These are phyloP conservation scores for Raddia guianensis DNA, from an alignment of 176 grass and related monocot species.

Conservation along the genomic window DNA sequence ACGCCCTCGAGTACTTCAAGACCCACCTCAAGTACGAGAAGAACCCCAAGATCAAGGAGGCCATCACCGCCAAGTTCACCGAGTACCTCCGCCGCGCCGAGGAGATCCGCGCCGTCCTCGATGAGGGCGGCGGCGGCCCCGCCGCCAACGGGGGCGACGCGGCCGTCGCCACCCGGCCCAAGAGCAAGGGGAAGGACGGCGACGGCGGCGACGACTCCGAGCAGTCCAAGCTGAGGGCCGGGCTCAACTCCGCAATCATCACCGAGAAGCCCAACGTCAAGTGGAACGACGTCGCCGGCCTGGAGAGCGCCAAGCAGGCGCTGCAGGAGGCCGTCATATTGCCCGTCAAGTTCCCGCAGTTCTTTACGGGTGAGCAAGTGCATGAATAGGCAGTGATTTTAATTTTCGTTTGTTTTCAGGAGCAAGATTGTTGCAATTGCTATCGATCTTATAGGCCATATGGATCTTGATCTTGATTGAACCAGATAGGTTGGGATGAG, in stretches of 20 bases:
- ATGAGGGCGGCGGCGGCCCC: constrained; percentile 67
- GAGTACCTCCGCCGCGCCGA: constrained; percentile 97
- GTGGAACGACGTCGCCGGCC: constrained; percentile 96
- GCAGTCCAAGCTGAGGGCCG: constrained; percentile 83
- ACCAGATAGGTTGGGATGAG: background rate
- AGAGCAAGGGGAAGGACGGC: constrained; percentile 94
- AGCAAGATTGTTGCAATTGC: background rate
- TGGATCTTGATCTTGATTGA: constrained; percentile 26
- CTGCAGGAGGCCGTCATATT: constrained; percentile 97
- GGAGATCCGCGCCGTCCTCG: constrained; percentile 97
- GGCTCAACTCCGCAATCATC: constrained; percentile 88
- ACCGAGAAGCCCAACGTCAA: constrained; percentile 97
- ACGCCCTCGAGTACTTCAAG: constrained; percentile 99
- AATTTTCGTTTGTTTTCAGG: background rate
- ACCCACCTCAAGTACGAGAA: constrained; percentile 99
- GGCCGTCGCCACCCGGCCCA: constrained; percentile 78
- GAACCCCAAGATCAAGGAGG: constrained; percentile 98
- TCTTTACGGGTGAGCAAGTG: constrained; percentile 82
- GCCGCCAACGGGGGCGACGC: constrained; percentile 71
- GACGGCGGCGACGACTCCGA: constrained; percentile 83
- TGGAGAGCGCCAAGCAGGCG: constrained; percentile 95
- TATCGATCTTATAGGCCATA: background rate
- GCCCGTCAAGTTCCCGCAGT: constrained; percentile 98
- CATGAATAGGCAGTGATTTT: background rate
- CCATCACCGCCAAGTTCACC: constrained; percentile 96